A percentile compares a stretch with the other conserved stretches of the same genome.
phyloP scores from a whole-genome alignment of 2,329 filamentous ascomycete species.

The Colletotrichum higginsianum region DNA sequence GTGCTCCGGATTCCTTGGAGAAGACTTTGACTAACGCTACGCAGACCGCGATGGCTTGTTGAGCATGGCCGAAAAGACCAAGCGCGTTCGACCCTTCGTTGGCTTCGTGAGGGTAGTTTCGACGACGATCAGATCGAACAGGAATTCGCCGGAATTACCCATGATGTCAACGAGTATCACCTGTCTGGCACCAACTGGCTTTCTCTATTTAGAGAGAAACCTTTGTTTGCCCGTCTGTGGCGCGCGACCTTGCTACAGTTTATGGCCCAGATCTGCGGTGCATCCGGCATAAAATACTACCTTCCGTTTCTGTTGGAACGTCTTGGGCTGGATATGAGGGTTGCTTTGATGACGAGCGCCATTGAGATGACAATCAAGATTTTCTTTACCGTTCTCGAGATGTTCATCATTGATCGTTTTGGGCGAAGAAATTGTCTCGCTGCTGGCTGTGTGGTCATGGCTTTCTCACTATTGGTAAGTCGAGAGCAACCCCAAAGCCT shows the following conservation, averaged over 20 bases:
- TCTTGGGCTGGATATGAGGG: conserved; percentile 63
- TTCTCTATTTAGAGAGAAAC: conserved; percentile 64
- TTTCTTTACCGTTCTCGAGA: conserved; percentile 68
- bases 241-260: conserved; percentile 70
- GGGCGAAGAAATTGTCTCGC: conserved; percentile 66
- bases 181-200: conserved; percentile 56
- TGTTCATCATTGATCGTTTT: conserved; percentile 69
- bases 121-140: conserved; percentile 54
- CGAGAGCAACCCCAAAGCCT: neutral
- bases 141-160: conserved; percentile 63
- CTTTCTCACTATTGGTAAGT: conserved; percentile 65
- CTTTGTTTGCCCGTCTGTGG: conserved; percentile 69
- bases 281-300: conserved; percentile 74
- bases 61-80: conserved; percentile 61
- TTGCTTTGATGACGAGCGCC: conserved; percentile 67
- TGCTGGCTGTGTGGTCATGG: conserved; percentile 67
- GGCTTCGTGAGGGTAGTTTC: conserved; percentile 63
- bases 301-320: conserved; percentile 67
- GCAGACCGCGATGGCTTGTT: conserved; percentile 71
- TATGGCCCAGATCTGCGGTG: conserved; percentile 73
- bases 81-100: conserved; percentile 61
- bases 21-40: neutral
- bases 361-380: conserved; percentile 72
- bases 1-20: conserved; percentile 40
- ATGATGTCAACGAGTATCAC: conserved; percentile 58